Evolutionary conservation across 768 basidiomycete species (phyloP), one percentile per base, ranked within the genome.

Genomic region (Panus rudis): DNA sequence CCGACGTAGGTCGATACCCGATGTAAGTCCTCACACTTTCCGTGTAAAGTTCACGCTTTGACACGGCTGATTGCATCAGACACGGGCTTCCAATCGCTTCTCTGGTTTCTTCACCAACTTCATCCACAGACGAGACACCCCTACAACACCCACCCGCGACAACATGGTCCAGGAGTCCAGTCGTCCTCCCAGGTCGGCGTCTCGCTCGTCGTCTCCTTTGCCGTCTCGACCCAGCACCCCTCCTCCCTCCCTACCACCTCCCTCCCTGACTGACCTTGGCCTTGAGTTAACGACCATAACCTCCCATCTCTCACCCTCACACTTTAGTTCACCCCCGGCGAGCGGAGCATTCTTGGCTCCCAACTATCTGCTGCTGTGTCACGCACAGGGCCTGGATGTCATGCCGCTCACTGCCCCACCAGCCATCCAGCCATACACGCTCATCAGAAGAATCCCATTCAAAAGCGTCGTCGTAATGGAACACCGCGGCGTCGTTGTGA

Each of bases 401-500:
- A 67, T 92, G n/a, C 85, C 89, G 2, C 67, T 92, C 22, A 60
- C 73, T 10, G 80, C 82, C 0, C 87, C 89, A 0, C 89, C 87
- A 2, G 71, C 78, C 12, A 71, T 72, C 6, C 81, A 82, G 51
- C 86, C 90, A 12, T 91, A 89, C 60, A 80, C 89, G 8, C 72
- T 92, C 21, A 81, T 92, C 19, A 78, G 89, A 17, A 74, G 87
- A 42, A 85, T 89, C 40, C 72, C 75, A 26, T 92, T 92, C 63
- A 91, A 89, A 57, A 79, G 75, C 43, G 81, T 92, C n/a, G 84
- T 92, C 1, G 83, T 92, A 12, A 92, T 92, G 89, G 89, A 92
- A 53, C 85, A 91, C 55, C 82, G 89, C 23, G 89, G 88, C 6
- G 87, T 92, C 0, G 66, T 92, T n/a, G 89, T 92, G 7, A 88